Conservation (phyloP, 441 rosid species). For the Brassica hybrid region DNA sequence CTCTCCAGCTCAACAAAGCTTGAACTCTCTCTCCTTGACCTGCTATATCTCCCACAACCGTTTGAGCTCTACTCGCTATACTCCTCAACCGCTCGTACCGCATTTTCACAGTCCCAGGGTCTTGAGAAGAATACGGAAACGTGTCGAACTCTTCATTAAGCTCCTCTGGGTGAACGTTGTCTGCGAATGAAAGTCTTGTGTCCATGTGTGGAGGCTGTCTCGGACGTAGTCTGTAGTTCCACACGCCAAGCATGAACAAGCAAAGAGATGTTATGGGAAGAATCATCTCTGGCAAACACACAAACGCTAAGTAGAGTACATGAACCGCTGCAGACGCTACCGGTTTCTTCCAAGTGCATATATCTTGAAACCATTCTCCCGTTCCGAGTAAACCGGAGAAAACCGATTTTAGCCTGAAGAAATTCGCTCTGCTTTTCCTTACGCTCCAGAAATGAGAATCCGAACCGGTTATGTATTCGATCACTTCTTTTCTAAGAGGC, state of each 20-base stretch:
- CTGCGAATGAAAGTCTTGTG: constrained; percentile 73
- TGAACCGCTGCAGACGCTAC: constrained; percentile 66
- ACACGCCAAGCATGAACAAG: constrained; percentile 76
- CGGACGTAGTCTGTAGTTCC: constrained; percentile 78
- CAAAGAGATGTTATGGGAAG: constrained; percentile 75
- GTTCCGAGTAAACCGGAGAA: constrained; percentile 65
- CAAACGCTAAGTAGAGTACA: constrained; percentile 63
- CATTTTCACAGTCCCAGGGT: constrained; percentile 52
- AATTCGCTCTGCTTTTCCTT: constrained; percentile 95
- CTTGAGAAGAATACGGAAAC: constrained; percentile 66
- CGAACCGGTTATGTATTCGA: constrained; percentile 90
- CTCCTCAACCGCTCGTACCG: constrained; percentile 88
- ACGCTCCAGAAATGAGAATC: constrained; percentile 91
- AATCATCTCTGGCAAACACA: constrained; percentile 79
- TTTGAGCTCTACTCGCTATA: constrained; percentile 84
- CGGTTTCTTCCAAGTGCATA: constrained; percentile 85
- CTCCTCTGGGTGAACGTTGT: constrained; percentile 73
- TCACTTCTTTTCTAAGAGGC: constrained; percentile 80
- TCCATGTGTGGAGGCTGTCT: constrained; percentile 90
- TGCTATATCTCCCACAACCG: constrained; percentile 91
- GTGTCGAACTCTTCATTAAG: constrained; percentile 91
- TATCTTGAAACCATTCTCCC: constrained; percentile 79
- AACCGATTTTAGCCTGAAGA: constrained; percentile 71
- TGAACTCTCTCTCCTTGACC: constrained; percentile 88
- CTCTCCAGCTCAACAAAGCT: constrained; percentile 85